Base-by-base conservation (phyloP, 2,329 filamentous ascomycete species). In the Ceratocystis diversiconidia region DNA sequence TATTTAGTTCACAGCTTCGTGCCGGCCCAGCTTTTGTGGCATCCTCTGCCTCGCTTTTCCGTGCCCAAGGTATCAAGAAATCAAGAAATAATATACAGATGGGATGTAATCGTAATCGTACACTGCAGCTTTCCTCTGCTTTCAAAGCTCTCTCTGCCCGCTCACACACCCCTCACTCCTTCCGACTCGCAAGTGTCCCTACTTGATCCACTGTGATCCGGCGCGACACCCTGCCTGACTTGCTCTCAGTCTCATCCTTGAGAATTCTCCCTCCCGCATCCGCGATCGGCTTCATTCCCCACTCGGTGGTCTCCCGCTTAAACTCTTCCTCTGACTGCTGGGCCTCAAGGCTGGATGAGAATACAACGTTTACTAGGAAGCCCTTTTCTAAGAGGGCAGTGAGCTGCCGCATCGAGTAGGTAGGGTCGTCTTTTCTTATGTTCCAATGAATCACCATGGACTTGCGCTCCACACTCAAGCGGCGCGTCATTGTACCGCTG, bases 401-500 rank as follows among this genome's bases (percentile, higher is more conserved):
- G 25, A 57, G 28, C 8, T 57, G 28, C 3, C 52, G 28, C 28
- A 17, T 32, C 28, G 28, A 28, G 52, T 57, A 57, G 22, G 32
- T 30, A 5, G 52, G 52, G 52, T 57, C 28, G 10, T 57, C 52
- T n/a, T 57, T 57, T 7, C 52, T 5, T 17, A 30, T 57, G 52
- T 57, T 57, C 52, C 52, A 57, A 25, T 57, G 52, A 30, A 57
- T 5, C 10, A 57, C 10, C 28, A 65, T 65, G 22, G 36, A 50
- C 48, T 65, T 63, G 44, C 64, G 62, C 59, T 81, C 78, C 25
- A 79, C 72, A 68, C 73, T 76, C 69, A 83, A 64, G 67, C 74
- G 76, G 69, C 77, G 74, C 69, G 76, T 57, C 52, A 22, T 22
- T 75, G 55, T 72, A 74, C 3, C 72, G 17, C 81, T 82, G 32